These are phyloP conservation scores for Penicillium sp. DNA, from an alignment of 2,329 filamentous ascomycete species.

Conservation along the genomic window DNA sequence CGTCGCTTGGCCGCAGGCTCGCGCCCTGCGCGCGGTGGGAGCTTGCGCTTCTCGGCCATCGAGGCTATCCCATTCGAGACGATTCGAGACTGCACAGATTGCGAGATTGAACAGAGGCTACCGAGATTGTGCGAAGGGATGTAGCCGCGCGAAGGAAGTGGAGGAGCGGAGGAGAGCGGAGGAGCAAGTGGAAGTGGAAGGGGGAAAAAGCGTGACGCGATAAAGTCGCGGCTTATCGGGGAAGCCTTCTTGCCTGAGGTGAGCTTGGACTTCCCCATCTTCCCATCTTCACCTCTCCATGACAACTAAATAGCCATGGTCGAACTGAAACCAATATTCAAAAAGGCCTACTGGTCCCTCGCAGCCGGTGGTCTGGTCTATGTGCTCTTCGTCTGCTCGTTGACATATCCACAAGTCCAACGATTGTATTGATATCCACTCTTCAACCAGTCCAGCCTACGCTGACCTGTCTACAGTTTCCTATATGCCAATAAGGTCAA, in stretches of 20 bases:
- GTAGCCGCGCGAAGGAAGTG: constrained; percentile 19
- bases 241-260: not conserved
- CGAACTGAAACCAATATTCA: constrained; percentile 51
- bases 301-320: constrained; percentile 39
- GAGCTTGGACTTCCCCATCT: constrained; percentile 1
- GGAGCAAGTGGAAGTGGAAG: constrained; percentile 19
- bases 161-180: constrained; percentile 8
- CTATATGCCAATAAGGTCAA: constrained; percentile 84
- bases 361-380: constrained; percentile 68
- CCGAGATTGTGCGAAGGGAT: too few relatives aligned
- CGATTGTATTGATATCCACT: constrained; percentile 67
- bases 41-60: constrained; percentile 51
- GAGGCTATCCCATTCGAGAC: not conserved
- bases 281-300: too few relatives aligned
- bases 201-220: constrained; percentile 27
- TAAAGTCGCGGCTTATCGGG: constrained; percentile 21
- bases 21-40: constrained; percentile 48
- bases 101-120: too few relatives aligned
- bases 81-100: not conserved
- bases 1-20: constrained; percentile 50
- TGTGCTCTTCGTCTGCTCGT: constrained; percentile 65
- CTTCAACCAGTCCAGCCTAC: constrained; percentile 1
- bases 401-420: constrained; percentile 74
- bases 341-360: constrained; percentile 60
- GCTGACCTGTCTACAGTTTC: constrained; percentile 57